Evolutionary conservation across 2,329 filamentous ascomycete genomes (phyloP).

Genomic region (Cladophialophora psammophila): DNA sequence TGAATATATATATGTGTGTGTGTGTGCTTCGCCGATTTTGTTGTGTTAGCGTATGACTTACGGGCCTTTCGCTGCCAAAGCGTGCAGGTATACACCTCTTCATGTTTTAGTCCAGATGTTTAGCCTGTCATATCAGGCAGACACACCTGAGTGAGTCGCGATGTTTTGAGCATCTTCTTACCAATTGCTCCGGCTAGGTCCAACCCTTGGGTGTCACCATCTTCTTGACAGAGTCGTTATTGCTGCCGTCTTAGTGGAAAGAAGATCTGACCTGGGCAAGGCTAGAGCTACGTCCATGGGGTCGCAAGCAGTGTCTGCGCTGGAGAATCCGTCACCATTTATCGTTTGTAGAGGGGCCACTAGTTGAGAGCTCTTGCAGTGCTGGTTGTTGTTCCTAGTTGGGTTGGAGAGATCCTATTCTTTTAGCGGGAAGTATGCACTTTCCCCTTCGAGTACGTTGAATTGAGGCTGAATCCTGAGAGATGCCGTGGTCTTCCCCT

Average conservation of each 20-base stretch:
- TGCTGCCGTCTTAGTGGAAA: neutral
- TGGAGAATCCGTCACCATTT: neutral
- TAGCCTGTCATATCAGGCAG: too few species aligned
- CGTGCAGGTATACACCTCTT: too few species aligned
- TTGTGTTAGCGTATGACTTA: too few species aligned
- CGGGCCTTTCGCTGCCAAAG: too few species aligned
- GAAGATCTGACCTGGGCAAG: neutral
- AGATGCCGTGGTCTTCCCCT: neutral
- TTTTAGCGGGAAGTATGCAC: neutral
- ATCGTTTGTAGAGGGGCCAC: neutral
- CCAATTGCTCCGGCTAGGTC: too few species aligned
- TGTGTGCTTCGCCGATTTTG: too few species aligned
- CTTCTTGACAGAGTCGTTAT: neutral
- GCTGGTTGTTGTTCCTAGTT: neutral
- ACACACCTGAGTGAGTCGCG: too few species aligned
- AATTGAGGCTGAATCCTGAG: neutral
- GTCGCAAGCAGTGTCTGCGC: neutral
- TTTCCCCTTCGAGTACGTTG: neutral
- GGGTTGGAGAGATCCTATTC: neutral
- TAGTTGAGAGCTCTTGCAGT: neutral
- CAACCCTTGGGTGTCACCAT: too few species aligned
- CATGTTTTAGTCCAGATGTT: too few species aligned
- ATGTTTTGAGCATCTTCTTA: too few species aligned
- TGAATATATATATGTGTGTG: neutral
- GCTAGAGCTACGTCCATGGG: neutral